These are phyloP conservation scores for Suhomyces sp. DNA, from an alignment of 805 yeast species.

Conservation along the genomic window DNA sequence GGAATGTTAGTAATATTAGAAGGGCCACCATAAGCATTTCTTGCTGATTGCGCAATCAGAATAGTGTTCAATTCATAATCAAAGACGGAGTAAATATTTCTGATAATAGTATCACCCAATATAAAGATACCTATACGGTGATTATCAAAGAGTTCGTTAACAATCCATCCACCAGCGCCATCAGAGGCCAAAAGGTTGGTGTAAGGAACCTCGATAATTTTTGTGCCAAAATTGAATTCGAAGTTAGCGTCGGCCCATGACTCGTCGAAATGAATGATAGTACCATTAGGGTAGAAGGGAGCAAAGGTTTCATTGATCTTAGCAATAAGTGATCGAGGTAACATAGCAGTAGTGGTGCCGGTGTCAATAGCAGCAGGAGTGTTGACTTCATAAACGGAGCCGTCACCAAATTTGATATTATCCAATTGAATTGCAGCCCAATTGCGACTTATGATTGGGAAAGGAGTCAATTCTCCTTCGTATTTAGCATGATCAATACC, in stretches of 20 bases:
- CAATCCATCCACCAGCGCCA: background rate
- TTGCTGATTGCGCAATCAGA: background rate
- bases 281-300: background rate
- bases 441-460: conserved; percentile 19
- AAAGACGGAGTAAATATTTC: background rate
- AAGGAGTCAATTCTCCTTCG: conserved; percentile 39
- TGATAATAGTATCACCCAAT: background rate
- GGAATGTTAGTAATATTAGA: background rate
- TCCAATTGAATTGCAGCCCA: background rate
- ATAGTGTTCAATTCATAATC: background rate
- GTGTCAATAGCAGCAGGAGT: conserved; percentile 13
- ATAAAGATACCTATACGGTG: background rate
- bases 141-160: background rate
- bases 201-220: conserved; percentile 1
- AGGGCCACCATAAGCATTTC: background rate
- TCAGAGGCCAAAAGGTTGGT: background rate
- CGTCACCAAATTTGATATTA: background rate
- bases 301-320: background rate
- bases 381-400: background rate
- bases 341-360: conserved; percentile 10
- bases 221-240: background rate
- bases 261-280: background rate
- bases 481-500: conserved; percentile 67
- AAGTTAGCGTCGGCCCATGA: background rate
- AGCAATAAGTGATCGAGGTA: background rate